A percentile compares a stretch with the other conserved stretches of the same genome.
Conservation (phyloP, 495 filamentous ascomycete species). For the Penicillium manginii region DNA sequence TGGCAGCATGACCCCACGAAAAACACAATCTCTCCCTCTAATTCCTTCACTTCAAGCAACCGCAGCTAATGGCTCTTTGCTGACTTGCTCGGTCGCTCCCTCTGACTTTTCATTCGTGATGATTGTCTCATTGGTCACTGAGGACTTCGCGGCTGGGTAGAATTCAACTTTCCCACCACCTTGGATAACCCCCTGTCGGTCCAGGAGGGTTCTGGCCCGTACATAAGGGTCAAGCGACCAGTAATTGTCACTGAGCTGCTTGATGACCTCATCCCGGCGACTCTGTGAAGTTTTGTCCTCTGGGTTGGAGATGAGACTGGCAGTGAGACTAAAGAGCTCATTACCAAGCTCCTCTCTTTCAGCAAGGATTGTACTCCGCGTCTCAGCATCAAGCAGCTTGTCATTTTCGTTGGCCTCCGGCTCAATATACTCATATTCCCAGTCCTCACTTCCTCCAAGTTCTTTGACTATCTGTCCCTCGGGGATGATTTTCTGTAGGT, state of each 20-base stretch:
- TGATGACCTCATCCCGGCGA: conserved; percentile 61
- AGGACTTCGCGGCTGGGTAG: conserved; percentile 47
- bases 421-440: conserved; percentile 78
- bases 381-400: conserved; percentile 63
- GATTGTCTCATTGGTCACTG: background rate
- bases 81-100: background rate
- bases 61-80: background rate
- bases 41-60: background rate
- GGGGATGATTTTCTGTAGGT: conserved; percentile 74
- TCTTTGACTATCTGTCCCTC: conserved; percentile 69
- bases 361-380: conserved; percentile 57
- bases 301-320: conserved; percentile 61
- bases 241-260: conserved; percentile 72
- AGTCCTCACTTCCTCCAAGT: conserved; percentile 83
- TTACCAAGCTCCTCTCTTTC: conserved; percentile 62
- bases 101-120: background rate
- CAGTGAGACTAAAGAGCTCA: conserved; percentile 67
- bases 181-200: conserved; percentile 69
- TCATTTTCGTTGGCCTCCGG: conserved; percentile 72
- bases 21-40: too few species aligned
- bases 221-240: conserved; percentile 80
- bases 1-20: too few species aligned
- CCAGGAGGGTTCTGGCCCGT: conserved; percentile 69
- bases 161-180: conserved; percentile 64
- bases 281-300: conserved; percentile 44